phyloP scores from a whole-genome alignment of 108 stramenopile genomes.

The Skeletonema menzelii region DNA sequence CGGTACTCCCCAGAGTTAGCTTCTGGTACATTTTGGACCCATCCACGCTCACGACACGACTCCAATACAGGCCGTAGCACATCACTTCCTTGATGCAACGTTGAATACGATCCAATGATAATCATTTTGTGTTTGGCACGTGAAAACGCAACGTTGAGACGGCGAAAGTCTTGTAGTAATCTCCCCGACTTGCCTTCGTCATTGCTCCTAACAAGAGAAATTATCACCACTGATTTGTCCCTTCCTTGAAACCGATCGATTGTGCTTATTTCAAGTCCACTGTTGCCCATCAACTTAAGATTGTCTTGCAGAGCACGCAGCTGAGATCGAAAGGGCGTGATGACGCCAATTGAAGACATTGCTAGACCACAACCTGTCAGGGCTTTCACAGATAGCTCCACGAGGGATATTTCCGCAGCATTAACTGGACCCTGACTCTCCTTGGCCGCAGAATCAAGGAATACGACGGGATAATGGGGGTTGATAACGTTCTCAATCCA shows the following conservation, averaged over 20 bases:
- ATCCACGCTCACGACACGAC: slow-evolving; percentile 35
- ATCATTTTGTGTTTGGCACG: slow-evolving; percentile 90
- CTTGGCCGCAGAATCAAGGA: slow-evolving; percentile 88
- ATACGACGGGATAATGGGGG: slow-evolving; percentile 78
- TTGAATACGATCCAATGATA: slow-evolving; percentile 81
- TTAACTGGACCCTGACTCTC: slow-evolving; percentile 60
- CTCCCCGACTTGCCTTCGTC: slow-evolving; percentile 60
- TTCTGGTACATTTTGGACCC: slow-evolving; percentile 22
- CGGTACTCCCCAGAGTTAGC: too few relatives aligned
- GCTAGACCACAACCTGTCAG: slow-evolving; percentile 54
- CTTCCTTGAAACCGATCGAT: slow-evolving; percentile 92
- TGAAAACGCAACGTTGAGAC: slow-evolving; percentile 91
- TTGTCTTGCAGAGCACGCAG: slow-evolving; percentile 37
- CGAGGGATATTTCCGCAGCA: slow-evolving; percentile 56
- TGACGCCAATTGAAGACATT: slow-evolving; percentile 71
- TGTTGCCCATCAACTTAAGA: slow-evolving; percentile 27
- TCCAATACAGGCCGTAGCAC: slow-evolving; percentile 70
- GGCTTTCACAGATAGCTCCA: slow-evolving; percentile 47
- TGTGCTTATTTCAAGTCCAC: slow-evolving; percentile 85
- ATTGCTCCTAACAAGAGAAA: slow-evolving; percentile 89
- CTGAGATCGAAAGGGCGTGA: slow-evolving; percentile 93
- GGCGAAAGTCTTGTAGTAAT: slow-evolving; percentile 76
- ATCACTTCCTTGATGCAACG: slow-evolving; percentile 62
- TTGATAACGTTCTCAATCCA: slow-evolving; percentile 50
- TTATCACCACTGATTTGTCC: slow-evolving; percentile 84